Conservation (phyloP, 2,329 filamentous ascomycete species). For the Calonectria pauciramosa region DNA sequence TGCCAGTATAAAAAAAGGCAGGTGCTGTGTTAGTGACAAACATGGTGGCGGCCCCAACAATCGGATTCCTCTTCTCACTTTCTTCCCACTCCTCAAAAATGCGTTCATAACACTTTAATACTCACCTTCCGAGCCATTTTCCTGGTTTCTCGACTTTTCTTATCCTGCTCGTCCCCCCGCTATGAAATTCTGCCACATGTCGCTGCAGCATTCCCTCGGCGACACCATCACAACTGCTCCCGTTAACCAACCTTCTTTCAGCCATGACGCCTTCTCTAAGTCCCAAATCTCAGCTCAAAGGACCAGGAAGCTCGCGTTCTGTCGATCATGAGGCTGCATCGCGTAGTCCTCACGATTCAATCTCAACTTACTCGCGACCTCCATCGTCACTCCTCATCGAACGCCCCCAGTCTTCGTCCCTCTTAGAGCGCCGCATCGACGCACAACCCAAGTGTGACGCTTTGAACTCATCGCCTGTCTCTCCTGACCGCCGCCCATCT, state of each 20-base stretch:
- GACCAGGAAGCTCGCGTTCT: background rate
- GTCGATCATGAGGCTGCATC: background rate
- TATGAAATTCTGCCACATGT: background rate
- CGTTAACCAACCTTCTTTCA: background rate
- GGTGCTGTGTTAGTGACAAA: constrained; percentile 8
- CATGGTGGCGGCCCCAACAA: background rate
- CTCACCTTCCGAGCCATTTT: background rate
- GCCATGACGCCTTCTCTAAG: background rate
- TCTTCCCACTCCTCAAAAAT: background rate
- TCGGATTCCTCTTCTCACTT: background rate
- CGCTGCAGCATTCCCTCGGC: background rate
- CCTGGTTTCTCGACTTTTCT: background rate
- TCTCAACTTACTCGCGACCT: constrained; percentile 25
- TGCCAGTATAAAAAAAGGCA: background rate
- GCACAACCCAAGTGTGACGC: background rate
- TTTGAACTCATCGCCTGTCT: background rate
- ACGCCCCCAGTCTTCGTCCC: background rate
- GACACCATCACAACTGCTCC: background rate
- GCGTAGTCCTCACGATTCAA: constrained; percentile 9
- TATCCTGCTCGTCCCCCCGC: background rate
- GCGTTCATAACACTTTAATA: background rate
- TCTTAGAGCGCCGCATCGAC: background rate
- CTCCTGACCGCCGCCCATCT: background rate
- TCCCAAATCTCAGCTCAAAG: background rate
- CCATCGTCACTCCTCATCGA: constrained; percentile 36